Evolutionary conservation across 1,284 basidiomycete species (phyloP).

Genomic region (Ganoderma meredithae): DNA sequence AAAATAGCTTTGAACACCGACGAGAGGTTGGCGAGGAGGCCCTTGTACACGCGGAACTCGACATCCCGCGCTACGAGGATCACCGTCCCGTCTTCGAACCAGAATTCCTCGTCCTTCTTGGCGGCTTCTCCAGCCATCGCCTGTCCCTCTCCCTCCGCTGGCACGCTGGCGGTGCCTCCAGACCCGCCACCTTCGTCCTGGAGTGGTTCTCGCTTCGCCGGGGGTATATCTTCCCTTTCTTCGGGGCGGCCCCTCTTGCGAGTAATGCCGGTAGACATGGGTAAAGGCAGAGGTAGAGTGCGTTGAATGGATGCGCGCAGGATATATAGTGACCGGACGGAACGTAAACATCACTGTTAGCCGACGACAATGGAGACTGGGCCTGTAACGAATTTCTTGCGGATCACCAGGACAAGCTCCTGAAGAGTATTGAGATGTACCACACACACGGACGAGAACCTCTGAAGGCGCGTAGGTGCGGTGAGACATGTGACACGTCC

Average conservation of each 20-base stretch:
- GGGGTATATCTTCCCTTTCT: background rate
- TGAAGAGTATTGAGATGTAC: no score
- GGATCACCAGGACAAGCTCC: no score
- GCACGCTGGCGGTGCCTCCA: no score
- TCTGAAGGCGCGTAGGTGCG: no score
- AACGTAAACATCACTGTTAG: no score
- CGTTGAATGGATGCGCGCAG: no score
- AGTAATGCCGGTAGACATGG: background rate
- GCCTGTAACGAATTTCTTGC: no score
- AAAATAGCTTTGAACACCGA: slow-evolving; percentile 22
- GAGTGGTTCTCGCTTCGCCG: background rate
- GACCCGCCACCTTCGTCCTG: background rate
- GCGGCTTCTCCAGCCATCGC: background rate
- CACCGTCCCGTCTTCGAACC: slow-evolving; percentile 24
- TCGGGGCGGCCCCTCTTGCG: background rate
- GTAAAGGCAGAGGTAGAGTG: no score
- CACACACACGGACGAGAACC: no score
- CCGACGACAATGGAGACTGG: no score
- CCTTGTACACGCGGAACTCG: slow-evolving; percentile 19
- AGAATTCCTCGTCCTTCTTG: slow-evolving; percentile 18
- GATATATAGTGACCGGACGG: no score
- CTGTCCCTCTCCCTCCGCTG: background rate
- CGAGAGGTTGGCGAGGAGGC: slow-evolving; percentile 14
- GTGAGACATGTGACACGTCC: no score
- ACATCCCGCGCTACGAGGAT: slow-evolving; percentile 18